A percentile compares a stretch with the other conserved stretches of the same genome.
These are phyloP conservation scores for Colletotrichum endophyticum DNA, from an alignment of 2,329 filamentous ascomycete species.

Conservation along the genomic window DNA sequence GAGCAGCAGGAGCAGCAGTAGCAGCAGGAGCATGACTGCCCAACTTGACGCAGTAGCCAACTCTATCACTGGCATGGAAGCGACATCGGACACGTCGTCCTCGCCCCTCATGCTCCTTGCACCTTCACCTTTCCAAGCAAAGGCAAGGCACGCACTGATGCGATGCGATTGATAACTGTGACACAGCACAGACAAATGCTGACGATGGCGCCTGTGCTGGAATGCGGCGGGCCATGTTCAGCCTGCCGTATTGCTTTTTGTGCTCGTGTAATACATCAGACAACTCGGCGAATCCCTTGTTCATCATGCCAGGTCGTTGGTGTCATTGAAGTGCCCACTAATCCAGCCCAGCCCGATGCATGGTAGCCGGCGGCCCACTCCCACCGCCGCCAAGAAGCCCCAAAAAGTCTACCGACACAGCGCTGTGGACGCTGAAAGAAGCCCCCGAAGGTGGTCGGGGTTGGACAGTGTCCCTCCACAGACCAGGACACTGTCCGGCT, in stretches of 20 bases:
- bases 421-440: neutral
- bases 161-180: conserved; percentile 15
- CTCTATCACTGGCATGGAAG: neutral
- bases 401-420: neutral
- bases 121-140: neutral
- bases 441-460: neutral
- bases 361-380: neutral
- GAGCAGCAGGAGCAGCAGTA: neutral
- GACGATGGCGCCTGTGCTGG: neutral
- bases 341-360: neutral
- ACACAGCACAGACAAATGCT: neutral
- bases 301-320: neutral
- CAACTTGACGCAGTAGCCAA: neutral
- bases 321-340: neutral
- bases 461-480: neutral
- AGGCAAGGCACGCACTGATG: neutral
- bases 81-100: neutral
- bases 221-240: neutral
- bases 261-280: neutral
- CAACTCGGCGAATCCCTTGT: neutral
- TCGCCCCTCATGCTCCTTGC: neutral
- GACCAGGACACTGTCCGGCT: neutral
- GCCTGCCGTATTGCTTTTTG: neutral
- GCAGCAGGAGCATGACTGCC: neutral
- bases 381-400: neutral